Evolutionary conservation across 192 early-diverging fungal species (phyloP).

Genomic region (Ambispora gerdemannii): DNA sequence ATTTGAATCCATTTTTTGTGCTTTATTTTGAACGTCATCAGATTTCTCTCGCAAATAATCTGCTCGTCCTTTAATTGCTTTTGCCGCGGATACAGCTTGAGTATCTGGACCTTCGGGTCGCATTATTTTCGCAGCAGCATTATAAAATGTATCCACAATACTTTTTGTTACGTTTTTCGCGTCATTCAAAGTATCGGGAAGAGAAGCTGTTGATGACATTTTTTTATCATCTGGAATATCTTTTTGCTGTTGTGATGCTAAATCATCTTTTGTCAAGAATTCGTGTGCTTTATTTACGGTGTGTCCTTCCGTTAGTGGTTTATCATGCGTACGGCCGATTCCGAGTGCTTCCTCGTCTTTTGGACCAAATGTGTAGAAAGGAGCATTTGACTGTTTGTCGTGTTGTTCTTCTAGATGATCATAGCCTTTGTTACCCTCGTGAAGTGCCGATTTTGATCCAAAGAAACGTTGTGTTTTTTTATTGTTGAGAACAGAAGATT

Average conservation of each 20-base stretch:
- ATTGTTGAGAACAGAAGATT: too few species aligned
- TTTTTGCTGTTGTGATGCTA: background rate
- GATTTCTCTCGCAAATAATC: background rate
- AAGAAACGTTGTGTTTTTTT: too few species aligned
- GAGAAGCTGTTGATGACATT: background rate
- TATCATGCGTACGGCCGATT: background rate
- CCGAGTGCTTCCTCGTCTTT: background rate
- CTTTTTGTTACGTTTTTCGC: background rate
- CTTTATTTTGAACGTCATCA: background rate
- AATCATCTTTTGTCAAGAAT: background rate
- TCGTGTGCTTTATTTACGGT: background rate
- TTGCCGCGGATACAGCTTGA: background rate
- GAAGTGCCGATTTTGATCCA: too few species aligned
- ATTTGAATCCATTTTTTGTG: background rate
- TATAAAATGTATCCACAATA: background rate
- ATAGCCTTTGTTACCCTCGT: too few species aligned
- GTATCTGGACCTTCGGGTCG: background rate
- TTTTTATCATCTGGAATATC: background rate
- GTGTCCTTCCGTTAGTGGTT: background rate
- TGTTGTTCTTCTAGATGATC: too few species aligned
- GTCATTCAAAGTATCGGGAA: background rate
- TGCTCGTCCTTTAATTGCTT: background rate
- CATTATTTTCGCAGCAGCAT: background rate
- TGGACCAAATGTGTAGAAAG: background rate
- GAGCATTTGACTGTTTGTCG: background rate